Evolutionary conservation across 768 basidiomycete species (phyloP), one percentile per base, ranked within the genome.

Genomic region (Arthromyces matolae): DNA sequence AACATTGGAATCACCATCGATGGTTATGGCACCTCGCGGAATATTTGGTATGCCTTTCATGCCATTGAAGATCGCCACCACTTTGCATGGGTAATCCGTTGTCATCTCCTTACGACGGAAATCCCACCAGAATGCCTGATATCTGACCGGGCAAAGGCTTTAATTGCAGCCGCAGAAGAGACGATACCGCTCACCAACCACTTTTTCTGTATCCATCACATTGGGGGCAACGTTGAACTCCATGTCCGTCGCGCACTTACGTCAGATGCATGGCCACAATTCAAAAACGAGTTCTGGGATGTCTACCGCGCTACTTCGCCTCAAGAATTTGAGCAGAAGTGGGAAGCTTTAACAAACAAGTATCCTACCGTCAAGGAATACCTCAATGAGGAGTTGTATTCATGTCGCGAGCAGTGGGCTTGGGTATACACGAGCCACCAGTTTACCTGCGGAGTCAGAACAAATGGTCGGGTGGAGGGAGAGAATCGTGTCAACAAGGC

Each of bases 391-490:
- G 60, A 64, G 29, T 19, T 71, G 0, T 69, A 66, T 45, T 50
- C 57, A 2, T 64, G 60, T 34, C 56, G 58, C 0, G 52, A 64
- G 23, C 61, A 56, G 13, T 71, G 69, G 69, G 70, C 67, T 20
- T 67, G 64, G 64, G 59, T 64, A 8, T 71, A 59, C 53, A 43
- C 64, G 3, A 54, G 59, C 19, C 20, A 46, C 19, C 25, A 42
- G 12, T 71, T 67, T 47, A 68, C 69, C 8, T 60, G 54, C 19
- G 69, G 68, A 1, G 56, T 69, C 4, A 37, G 66, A 1, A 71
- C 67, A 22, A 68, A 63, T 55, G 65, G 70, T 1, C 50, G 60
- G 1, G 58, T 65, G 0, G 66, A 66, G 42, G 43, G 42, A 0
- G 62, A 66, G 41, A 64, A 66, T 33, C 49, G 48, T 2, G 45